phyloP scores from a whole-genome alignment of 768 basidiomycete species.

The Chalciporus piperatus region DNA sequence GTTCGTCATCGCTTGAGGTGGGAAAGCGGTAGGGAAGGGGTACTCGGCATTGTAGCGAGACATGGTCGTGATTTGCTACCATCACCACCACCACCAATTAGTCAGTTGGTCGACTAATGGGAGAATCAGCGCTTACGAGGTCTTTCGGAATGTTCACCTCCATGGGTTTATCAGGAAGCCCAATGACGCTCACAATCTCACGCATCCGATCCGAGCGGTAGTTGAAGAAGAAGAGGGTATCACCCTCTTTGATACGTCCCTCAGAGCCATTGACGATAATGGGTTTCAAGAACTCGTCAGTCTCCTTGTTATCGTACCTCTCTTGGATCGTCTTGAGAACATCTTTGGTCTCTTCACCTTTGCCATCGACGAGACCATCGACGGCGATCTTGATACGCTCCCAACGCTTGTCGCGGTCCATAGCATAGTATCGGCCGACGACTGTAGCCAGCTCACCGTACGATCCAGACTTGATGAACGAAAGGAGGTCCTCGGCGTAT shows the following conservation, averaged over 20 bases:
- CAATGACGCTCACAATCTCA: conserved; percentile 81
- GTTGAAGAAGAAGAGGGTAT: conserved; percentile 96
- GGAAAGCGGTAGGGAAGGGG: conserved; percentile 87
- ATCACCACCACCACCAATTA: no score
- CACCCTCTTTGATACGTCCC: conserved; percentile 79
- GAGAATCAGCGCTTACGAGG: conserved; percentile 49
- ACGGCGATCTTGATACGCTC: conserved; percentile 89
- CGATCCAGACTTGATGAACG: conserved; percentile 73
- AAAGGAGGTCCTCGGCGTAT: conserved; percentile 74
- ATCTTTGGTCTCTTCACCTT: conserved; percentile 53
- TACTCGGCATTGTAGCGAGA: conserved; percentile 89
- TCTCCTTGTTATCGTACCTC: conserved; percentile 81
- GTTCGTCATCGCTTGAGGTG: conserved; percentile 92
- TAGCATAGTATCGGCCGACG: conserved; percentile 91
- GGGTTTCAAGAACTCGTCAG: conserved; percentile 95
- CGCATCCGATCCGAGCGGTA: conserved; percentile 97
- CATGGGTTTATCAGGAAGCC: conserved; percentile 78
- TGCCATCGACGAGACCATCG: conserved; percentile 77
- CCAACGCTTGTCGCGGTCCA: conserved; percentile 98
- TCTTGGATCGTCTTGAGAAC: conserved; percentile 64
- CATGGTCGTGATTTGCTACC: conserved; percentile 87
- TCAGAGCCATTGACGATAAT: conserved; percentile 82
- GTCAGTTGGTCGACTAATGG: neutral
- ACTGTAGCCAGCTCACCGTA: conserved; percentile 83
- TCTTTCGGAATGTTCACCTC: conserved; percentile 79